Percentiles rank a stretch among this genome's conserved stretches.
phyloP scores from a whole-genome alignment of 208 protist genomes.

The Trypanosoma avium region DNA sequence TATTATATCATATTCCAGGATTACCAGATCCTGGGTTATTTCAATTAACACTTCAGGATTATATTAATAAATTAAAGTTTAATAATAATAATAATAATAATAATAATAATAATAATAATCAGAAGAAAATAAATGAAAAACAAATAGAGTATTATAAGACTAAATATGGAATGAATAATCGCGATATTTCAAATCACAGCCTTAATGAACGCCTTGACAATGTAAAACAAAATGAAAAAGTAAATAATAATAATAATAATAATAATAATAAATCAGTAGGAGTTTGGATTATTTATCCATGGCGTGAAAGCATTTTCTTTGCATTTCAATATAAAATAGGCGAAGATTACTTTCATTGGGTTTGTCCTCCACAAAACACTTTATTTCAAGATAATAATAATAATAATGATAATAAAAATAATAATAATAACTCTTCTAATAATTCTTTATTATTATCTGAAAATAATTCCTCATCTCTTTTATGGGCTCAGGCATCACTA shows the following conservation, averaged over 20 bases:
- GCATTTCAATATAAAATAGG: slow-evolving; percentile 9
- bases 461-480: neutral
- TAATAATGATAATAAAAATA: too few species aligned
- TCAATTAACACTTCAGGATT: slow-evolving; percentile 10
- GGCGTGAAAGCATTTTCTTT: slow-evolving; percentile 27
- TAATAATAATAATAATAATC: neutral
- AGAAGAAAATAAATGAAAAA: neutral
- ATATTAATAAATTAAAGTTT: slow-evolving; percentile 3
- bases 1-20: slow-evolving; percentile 28
- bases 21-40: slow-evolving; percentile 6
- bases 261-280: slow-evolving; percentile 13
- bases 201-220: neutral
- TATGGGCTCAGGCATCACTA: slow-evolving; percentile 12
- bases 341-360: slow-evolving; percentile 19
- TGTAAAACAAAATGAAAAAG: neutral
- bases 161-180: slow-evolving; percentile 1
- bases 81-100: neutral
- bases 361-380: slow-evolving; percentile 1
- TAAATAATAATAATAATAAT: neutral
- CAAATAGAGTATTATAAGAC: neutral
- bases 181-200: neutral
- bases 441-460: too few species aligned
- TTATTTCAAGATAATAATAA: neutral
- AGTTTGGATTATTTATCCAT: slow-evolving; percentile 30
- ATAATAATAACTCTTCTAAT: too few species aligned